These are phyloP conservation scores for Tieghemostelium lacteum DNA, from an alignment of 78 protist species.

Conservation along the genomic window DNA sequence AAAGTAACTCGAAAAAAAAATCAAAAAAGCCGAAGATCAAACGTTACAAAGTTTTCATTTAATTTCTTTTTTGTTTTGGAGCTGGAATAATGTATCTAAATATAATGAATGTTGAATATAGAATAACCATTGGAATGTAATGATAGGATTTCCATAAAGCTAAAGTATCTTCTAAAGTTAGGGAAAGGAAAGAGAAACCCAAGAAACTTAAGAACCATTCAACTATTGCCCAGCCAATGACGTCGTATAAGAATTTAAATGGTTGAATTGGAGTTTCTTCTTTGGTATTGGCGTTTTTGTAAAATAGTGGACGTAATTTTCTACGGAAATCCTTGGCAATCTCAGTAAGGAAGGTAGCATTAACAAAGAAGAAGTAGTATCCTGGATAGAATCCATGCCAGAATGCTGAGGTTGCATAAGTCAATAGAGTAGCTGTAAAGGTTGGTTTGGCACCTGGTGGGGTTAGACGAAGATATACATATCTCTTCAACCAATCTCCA, in stretches of 20 bases:
- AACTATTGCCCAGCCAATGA: conserved; percentile 22
- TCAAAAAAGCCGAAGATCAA: neutral
- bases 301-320: conserved; percentile 74
- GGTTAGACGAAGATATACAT: conserved; percentile 72
- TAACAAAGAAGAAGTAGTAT: conserved; percentile 68
- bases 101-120: conserved; percentile 23
- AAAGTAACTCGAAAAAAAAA: neutral
- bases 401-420: conserved; percentile 82
- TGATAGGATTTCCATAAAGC: conserved; percentile 16
- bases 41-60: neutral
- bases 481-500: conserved; percentile 77
- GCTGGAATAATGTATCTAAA: conserved; percentile 54
- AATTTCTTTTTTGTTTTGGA: conserved; percentile 12
- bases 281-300: neutral
- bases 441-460: conserved; percentile 75
- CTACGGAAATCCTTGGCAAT: conserved; percentile 81
- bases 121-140: conserved; percentile 30
- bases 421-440: conserved; percentile 41
- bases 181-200: conserved; percentile 50
- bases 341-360: conserved; percentile 70
- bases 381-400: conserved; percentile 93
- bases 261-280: conserved; percentile 54
- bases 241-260: conserved; percentile 45
- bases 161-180: conserved; percentile 24
- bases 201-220: conserved; percentile 66